phyloP scores from a whole-genome alignment of 805 yeast genomes.

The Teunomyces panamensis region DNA sequence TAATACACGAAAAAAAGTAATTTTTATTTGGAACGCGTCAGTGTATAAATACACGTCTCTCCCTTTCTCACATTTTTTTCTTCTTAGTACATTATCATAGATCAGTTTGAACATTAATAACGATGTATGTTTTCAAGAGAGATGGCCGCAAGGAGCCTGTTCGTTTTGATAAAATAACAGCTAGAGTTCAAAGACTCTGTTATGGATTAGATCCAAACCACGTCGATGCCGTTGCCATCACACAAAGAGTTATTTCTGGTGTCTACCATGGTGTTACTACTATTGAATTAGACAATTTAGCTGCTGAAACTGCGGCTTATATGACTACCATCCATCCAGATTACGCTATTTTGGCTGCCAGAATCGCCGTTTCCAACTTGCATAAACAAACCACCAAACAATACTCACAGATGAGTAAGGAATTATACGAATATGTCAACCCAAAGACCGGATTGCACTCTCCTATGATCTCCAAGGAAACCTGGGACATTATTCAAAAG shows the following conservation, averaged over 20 bases:
- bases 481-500: conserved; percentile 35
- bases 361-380: conserved; percentile 90
- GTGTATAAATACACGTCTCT: conserved; percentile 4
- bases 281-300: conserved; percentile 61
- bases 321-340: conserved; percentile 99
- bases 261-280: conserved; percentile 97
- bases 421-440: conserved; percentile 73
- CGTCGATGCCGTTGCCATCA: conserved; percentile 92
- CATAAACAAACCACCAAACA: conserved; percentile 92
- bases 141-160: conserved; percentile 95
- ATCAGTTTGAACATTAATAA: background rate
- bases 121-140: conserved; percentile 84
- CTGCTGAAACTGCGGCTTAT: conserved; percentile 97
- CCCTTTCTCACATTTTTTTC: background rate
- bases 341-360: conserved; percentile 90
- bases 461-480: conserved; percentile 44
- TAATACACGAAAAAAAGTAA: background rate
- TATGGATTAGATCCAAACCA: conserved; percentile 90
- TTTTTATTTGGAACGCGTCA: conserved; percentile 6
- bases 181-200: conserved; percentile 84
- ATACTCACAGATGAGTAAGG: conserved; percentile 73
- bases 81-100: background rate
- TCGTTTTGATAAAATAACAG: conserved; percentile 94
- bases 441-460: conserved; percentile 67
- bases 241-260: conserved; percentile 93